Percentiles rank a stretch among this genome's conserved stretches.
Evolutionary conservation across 2,329 filamentous ascomycete genomes (phyloP).

Genomic region (Sporothrix brasiliensis): DNA sequence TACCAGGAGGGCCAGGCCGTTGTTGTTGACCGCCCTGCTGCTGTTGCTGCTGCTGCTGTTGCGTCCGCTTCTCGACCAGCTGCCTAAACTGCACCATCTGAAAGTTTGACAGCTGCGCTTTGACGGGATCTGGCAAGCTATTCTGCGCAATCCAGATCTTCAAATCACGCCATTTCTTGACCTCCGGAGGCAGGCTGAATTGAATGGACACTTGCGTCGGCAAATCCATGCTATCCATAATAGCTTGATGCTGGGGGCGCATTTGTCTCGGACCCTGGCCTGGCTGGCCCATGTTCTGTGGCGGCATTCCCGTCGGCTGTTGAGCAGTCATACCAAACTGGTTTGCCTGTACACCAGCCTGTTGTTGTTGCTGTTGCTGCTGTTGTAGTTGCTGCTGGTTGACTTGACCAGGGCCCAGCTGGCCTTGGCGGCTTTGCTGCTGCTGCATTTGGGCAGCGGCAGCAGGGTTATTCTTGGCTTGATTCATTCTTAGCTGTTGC

Average conservation of each 20-base stretch:
- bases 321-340: conserved; percentile 35
- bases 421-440: conserved; percentile 31
- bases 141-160: conserved; percentile 49
- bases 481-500: conserved; percentile 35
- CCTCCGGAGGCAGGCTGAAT: conserved; percentile 45
- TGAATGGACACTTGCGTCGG: conserved; percentile 45
- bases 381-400: conserved; percentile 27
- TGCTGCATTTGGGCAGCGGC: conserved; percentile 36
- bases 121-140: conserved; percentile 42
- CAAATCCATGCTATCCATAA: conserved; percentile 56
- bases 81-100: conserved; percentile 49
- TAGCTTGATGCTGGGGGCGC: conserved; percentile 42
- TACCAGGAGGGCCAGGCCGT: conserved; percentile 30
- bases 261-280: conserved; percentile 37
- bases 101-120: conserved; percentile 42
- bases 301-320: conserved; percentile 21
- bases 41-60: conserved; percentile 29
- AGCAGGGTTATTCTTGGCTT: conserved; percentile 34
- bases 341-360: conserved; percentile 33
- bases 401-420: conserved; percentile 36
- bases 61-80: conserved; percentile 36
- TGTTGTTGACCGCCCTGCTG: conserved; percentile 33
- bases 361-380: conserved; percentile 28
- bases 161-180: conserved; percentile 56
- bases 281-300: conserved; percentile 31